These are phyloP conservation scores for Stephanodiscus triporus DNA, from an alignment of 108 stramenopile species.

Conservation along the genomic window DNA sequence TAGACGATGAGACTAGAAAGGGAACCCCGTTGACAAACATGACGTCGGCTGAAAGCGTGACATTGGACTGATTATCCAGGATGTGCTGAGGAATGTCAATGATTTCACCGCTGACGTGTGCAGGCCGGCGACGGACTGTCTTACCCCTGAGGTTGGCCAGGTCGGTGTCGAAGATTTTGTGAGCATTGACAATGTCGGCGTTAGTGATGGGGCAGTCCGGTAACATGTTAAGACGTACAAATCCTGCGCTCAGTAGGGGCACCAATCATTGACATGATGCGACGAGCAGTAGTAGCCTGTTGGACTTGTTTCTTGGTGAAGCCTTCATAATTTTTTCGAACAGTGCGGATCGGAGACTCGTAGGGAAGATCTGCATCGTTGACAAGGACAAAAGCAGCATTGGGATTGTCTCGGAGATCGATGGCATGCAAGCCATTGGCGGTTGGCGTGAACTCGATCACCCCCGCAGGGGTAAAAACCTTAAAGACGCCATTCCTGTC, in stretches of 20 bases:
- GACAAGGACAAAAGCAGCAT: not conserved
- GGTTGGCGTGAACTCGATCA: not conserved
- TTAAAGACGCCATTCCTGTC: no score
- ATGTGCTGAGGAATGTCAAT: slow-evolving; percentile 26
- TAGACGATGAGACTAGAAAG: no score
- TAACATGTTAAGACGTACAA: slow-evolving; percentile 21
- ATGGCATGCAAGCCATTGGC: no score
- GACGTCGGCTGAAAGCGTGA: slow-evolving; percentile 44
- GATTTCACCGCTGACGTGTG: not conserved
- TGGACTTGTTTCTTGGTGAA: no score
- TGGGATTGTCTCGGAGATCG: not conserved
- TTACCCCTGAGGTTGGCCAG: no score
- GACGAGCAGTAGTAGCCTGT: slow-evolving; percentile 6
- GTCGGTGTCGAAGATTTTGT: slow-evolving; percentile 51
- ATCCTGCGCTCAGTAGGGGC: not conserved
- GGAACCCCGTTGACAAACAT: no score
- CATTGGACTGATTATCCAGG: slow-evolving; percentile 22
- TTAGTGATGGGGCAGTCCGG: slow-evolving; percentile 48
- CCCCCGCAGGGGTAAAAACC: no score
- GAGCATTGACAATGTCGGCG: no score
- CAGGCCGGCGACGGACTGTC: slow-evolving; percentile 7
- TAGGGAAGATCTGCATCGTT: not conserved
- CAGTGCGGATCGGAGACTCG: not conserved
- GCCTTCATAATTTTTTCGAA: no score
- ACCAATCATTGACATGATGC: not conserved